Evolutionary conservation across 148 eudicot species (phyloP), one percentile per base, ranked within the genome.

Genomic region (Cornus kousa): DNA sequence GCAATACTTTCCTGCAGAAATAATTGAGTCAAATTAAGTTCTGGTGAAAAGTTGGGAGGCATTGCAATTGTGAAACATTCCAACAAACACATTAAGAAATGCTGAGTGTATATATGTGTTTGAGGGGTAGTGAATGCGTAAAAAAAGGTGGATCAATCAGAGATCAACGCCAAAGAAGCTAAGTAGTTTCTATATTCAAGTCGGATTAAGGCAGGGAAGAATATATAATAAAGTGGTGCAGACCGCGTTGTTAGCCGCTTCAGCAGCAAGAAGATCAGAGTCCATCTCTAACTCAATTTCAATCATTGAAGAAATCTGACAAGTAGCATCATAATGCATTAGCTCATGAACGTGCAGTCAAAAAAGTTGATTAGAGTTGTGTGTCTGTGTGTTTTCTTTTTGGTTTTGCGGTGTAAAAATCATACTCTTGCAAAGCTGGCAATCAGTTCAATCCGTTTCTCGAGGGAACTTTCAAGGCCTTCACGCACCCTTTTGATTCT

Each of bases 201-300:
- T 17, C 23, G 22, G 64, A 19, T 62, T 14, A 62, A 62, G 23
- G 66, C 24, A 62, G 59, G 17, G 66, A 65, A 48, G 60, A 50
- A 60, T 57, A 57, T 19, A 40, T 13, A n/a, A 35, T 14, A 17
- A 79, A 72, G 55, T 53, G 74, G 32, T 37, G 68, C 83, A 78
- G 70, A 96, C 99, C 79, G 83, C 83, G 79, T 88, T 91, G 86
- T 94, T 91, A 67, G 94, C 89, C 68, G 90, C 90, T 90, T 96
- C 99, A 76, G 99, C 99, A 79, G 97, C 97, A 80, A 89, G 84
- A 82, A 96, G 95, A 86, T 94, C 90, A n/a, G 93, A 83, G 83
- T 96, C 98, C 97, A 96, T 87, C 85, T 96, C 97, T 77, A 96
- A 97, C 85, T 96, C 99, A 74, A 96, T 96, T 85, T 96, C 99